phyloP scores from a whole-genome alignment of 192 early-diverging fungal genomes.

The Coemansia sp. region DNA sequence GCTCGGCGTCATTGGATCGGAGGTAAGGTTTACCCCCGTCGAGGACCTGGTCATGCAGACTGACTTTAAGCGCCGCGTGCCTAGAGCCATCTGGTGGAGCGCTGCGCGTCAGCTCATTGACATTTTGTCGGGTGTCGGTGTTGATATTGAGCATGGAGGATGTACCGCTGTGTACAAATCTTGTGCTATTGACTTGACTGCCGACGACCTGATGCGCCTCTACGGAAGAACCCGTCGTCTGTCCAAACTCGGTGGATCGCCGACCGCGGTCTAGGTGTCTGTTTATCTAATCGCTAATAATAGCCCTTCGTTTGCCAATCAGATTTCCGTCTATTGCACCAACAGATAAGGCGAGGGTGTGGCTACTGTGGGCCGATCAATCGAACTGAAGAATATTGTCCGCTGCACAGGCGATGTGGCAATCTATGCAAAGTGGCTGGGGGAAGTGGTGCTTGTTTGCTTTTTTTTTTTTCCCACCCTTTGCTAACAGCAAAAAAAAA shows the following conservation, averaged over 20 bases:
- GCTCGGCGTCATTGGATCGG: conserved; percentile 81
- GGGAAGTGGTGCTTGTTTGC: neutral
- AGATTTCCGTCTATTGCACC: neutral
- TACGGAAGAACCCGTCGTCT: conserved; percentile 49
- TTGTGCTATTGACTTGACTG: conserved; percentile 58
- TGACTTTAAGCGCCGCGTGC: conserved; percentile 80
- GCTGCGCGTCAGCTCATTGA: conserved; percentile 63
- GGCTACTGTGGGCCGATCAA: neutral
- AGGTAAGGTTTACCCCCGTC: conserved; percentile 76
- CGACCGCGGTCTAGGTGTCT: neutral
- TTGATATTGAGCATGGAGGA: conserved; percentile 51
- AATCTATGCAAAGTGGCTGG: neutral
- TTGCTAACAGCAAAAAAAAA: conserved; percentile 4
- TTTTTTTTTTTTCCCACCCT: neutral
- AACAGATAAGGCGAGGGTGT: conserved; percentile 10
- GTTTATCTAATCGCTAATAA: neutral
- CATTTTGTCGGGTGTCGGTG: conserved; percentile 64
- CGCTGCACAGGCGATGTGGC: conserved; percentile 1
- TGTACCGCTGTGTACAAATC: conserved; percentile 47
- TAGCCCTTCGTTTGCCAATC: neutral
- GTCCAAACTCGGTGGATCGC: conserved; percentile 38
- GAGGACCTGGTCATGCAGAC: conserved; percentile 68
- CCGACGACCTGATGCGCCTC: conserved; percentile 54
- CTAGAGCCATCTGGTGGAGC: conserved; percentile 74
- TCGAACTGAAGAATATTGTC: neutral